Evolutionary conservation across 345 rosid genomes (phyloP), one percentile per base, ranked within the genome.

Genomic region (Pistacia integerrima): DNA sequence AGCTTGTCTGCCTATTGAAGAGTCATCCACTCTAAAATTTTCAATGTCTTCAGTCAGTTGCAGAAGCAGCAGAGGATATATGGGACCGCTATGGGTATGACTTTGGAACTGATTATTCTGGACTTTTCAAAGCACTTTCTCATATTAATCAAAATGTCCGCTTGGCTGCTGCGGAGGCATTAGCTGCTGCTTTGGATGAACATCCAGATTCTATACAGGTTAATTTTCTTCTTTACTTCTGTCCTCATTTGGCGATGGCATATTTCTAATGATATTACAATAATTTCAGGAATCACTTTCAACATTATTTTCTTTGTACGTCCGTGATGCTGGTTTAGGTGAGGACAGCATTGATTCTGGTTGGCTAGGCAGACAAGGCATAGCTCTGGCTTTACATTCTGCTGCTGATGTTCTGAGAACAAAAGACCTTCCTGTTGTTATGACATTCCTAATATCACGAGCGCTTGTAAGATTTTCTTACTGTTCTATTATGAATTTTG

Each of bases 181-280:
- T 96, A 82, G 97, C 98, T 82, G 87, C 94, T 84, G 98, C 99
- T 70, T 85, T 96, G 85, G 98, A 96, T 88, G 99, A 96, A 83
- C 81, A 83, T 56, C 97, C 97, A 14, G 85, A 92, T 81, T 81
- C 95, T 49, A 91, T 90, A 79, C 97, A 93, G 97, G 98, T 92
- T 56, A 64, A 51, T 77, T 67, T 80, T 70, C 2, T 67, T 67
- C 49, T 79, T 61, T n/a, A 51, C 8, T 51, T 49, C 65, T 25
- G 51, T 74, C 48, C 52, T 85, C 65, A 55, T 74, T 64, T 67
- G 48, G 65, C 35, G 25, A 25, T 77, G 55, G 57, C 62, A 71
- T 41, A 69, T 67, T 58, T 73, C 76, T 82, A 80, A 85, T 70
- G 59, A 60, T 57, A 66, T 60, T 70, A 44, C 76, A 14, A 57